Percentiles rank a stretch among this genome's conserved stretches.
phyloP scores from a whole-genome alignment of 75 land plant genomes.

The Picea sitchensis region DNA sequence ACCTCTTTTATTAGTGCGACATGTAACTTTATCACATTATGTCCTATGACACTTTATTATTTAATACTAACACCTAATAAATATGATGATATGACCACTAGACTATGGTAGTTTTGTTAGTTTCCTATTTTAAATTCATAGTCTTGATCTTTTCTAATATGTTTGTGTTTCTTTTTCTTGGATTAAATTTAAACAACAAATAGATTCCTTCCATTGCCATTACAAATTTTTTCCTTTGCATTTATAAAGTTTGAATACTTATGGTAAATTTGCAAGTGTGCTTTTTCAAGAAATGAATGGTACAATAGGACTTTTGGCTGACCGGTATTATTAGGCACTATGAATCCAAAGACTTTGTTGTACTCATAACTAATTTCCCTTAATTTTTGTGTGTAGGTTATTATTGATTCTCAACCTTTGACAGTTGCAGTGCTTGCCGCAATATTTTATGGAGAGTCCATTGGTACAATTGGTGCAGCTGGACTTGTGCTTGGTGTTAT shows the following conservation, averaged over 20 bases:
- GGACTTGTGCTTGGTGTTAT: constrained; percentile 83
- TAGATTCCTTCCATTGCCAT: background rate
- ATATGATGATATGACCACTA: no score
- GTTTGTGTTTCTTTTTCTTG: no score
- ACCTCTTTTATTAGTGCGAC: no score
- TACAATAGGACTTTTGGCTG: constrained; percentile 17
- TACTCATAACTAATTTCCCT: background rate
- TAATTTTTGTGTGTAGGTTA: constrained; percentile 55
- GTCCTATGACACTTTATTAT: no score
- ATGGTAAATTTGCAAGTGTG: background rate
- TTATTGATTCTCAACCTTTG: constrained; percentile 97
- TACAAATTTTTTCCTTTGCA: background rate
- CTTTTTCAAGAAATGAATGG: background rate
- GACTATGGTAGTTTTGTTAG: no score
- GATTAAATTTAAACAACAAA: background rate
- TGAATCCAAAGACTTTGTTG: background rate
- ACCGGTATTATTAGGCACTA: background rate
- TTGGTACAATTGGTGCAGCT: constrained; percentile 64
- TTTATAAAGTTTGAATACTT: background rate
- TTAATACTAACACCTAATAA: no score
- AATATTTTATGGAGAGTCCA: constrained; percentile 80
- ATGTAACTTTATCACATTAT: no score
- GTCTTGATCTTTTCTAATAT: no score
- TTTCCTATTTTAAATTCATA: no score
- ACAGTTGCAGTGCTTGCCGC: constrained; percentile 89